A percentile compares a stretch with the other conserved stretches of the same genome.
Conservation (phyloP, 2,329 filamentous ascomycete species). For the Microdochium bolleyi region DNA sequence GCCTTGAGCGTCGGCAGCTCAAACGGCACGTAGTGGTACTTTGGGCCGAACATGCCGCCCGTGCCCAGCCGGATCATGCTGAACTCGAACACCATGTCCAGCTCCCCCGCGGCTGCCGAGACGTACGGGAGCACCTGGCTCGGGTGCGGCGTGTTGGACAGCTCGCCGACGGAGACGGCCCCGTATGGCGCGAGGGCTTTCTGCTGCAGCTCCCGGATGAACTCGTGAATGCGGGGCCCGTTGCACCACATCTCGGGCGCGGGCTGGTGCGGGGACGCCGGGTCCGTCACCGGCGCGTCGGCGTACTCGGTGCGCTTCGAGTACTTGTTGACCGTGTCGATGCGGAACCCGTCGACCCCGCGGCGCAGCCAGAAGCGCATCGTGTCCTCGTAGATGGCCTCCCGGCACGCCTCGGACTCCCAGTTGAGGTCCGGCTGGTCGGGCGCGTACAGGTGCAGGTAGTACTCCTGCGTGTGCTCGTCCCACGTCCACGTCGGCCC, state of each 20-base stretch:
- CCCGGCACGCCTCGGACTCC: constrained; percentile 58
- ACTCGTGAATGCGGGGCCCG: constrained; percentile 56
- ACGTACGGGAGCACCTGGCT: constrained; percentile 47
- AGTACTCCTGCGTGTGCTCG: constrained; percentile 41
- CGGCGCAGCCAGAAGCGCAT: constrained; percentile 69
- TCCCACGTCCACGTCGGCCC: constrained; percentile 45
- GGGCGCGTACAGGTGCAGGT: constrained; percentile 54
- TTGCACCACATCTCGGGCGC: constrained; percentile 46
- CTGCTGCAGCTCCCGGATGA: constrained; percentile 48
- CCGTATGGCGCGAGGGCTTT: constrained; percentile 45
- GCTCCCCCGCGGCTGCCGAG: constrained; percentile 38
- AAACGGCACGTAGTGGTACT: constrained; percentile 42
- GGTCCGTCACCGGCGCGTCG: constrained; percentile 38
- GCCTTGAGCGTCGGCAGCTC: constrained; percentile 33
- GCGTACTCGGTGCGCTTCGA: constrained; percentile 51
- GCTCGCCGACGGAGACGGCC: constrained; percentile 55
- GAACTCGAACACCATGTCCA: constrained; percentile 56
- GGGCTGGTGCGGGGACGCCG: constrained; percentile 27
- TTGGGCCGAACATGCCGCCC: constrained; percentile 34
- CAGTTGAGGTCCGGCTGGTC: constrained; percentile 74
- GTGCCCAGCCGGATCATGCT: constrained; percentile 47
- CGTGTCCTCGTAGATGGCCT: constrained; percentile 57
- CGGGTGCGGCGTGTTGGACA: constrained; percentile 45
- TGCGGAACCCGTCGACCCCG: constrained; percentile 57
- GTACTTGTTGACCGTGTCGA: constrained; percentile 63